phyloP scores from a whole-genome alignment of 2,329 filamentous ascomycete genomes.

The Aspergillus sp. region DNA sequence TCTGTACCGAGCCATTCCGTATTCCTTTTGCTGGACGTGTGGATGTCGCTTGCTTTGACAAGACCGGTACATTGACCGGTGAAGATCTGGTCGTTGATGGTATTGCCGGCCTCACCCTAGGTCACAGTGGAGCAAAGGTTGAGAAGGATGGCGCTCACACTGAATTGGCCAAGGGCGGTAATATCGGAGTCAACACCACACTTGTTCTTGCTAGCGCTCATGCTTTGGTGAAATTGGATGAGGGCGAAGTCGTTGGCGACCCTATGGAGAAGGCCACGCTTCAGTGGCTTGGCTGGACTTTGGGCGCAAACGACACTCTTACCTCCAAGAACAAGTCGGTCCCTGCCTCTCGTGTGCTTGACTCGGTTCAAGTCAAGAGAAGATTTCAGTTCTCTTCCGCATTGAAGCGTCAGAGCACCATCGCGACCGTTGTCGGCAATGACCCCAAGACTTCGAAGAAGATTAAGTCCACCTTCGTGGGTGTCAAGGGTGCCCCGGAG shows the following conservation, averaged over 20 bases:
- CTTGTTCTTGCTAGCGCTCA: constrained; percentile 93
- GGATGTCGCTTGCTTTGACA: constrained; percentile 97
- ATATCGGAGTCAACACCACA: constrained; percentile 77
- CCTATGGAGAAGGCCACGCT: constrained; percentile 99
- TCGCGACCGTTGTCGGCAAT: constrained; percentile 75
- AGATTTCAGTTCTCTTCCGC: constrained; percentile 98
- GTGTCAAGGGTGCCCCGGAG: constrained; percentile 95
- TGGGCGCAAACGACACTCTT: constrained; percentile 86
- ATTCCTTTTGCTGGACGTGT: constrained; percentile 95
- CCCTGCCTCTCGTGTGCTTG: constrained; percentile 48
- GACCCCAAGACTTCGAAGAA: constrained; percentile 73
- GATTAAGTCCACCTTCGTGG: constrained; percentile 82
- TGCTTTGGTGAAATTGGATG: constrained; percentile 91
- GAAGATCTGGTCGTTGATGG: constrained; percentile 97
- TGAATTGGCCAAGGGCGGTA: constrained; percentile 68
- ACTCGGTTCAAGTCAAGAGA: constrained; percentile 89
- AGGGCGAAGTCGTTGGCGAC: constrained; percentile 95
- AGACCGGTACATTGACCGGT: constrained; percentile 94
- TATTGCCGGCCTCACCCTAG: constrained; percentile 82
- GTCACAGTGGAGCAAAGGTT: constrained; percentile 63
- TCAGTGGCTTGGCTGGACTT: constrained; percentile 81
- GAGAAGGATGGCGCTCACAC: constrained; percentile 82
- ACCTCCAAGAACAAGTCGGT: constrained; percentile 58
- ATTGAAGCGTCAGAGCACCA: constrained; percentile 91
- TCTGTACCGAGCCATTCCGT: constrained; percentile 97